phyloP scores from a whole-genome alignment of 208 protist species.

The Leishmania turanica region DNA sequence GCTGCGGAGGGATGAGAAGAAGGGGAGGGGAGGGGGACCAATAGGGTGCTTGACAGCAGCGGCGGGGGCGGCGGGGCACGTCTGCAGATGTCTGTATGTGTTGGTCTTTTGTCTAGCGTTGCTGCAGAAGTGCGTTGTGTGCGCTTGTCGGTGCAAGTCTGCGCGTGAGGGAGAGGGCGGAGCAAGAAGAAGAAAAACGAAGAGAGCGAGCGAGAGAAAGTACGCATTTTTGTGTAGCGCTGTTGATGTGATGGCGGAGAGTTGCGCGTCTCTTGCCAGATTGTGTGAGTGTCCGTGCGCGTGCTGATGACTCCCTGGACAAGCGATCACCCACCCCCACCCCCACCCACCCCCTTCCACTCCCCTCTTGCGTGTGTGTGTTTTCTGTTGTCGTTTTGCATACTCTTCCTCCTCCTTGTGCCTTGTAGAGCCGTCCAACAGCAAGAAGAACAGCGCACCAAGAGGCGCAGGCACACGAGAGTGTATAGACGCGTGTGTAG shows the following conservation, averaged over 20 bases:
- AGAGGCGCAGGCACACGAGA: neutral
- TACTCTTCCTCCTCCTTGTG: neutral
- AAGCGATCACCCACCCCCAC: neutral
- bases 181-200: neutral
- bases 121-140: neutral
- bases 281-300: neutral
- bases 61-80: neutral
- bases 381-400: neutral
- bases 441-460: too few relatives aligned
- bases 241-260: neutral
- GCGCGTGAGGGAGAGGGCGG: neutral
- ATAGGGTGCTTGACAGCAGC: neutral
- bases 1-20: neutral
- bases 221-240: neutral
- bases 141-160: neutral
- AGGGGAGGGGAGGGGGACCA: neutral
- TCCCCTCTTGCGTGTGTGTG: neutral
- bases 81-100: slow-evolving; percentile 1
- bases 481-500: too few relatives aligned
- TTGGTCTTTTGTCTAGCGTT: neutral
- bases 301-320: neutral
- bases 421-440: neutral
- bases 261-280: neutral
- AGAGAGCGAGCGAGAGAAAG: neutral
- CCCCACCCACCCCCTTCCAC: neutral